Evolutionary conservation across 306 rosid genomes (phyloP).

Genomic region (Pyrus communis): DNA sequence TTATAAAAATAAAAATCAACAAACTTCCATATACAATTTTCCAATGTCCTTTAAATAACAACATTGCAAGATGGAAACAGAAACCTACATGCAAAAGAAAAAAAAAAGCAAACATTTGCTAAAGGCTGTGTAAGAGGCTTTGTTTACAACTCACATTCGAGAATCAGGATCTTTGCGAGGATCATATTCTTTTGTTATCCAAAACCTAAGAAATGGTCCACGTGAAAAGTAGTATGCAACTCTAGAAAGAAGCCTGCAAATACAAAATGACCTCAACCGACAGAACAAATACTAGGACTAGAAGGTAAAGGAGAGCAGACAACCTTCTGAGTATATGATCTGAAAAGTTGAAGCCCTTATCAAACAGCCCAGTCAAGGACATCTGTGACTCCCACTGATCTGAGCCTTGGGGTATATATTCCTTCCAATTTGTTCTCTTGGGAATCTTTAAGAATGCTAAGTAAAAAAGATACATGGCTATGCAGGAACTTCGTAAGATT

Average conservation of each 20-base stretch:
- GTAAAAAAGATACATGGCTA: too few species aligned
- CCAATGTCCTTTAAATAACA: too few species aligned
- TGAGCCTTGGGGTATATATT: slow-evolving; percentile 55
- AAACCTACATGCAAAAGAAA: neutral
- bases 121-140: slow-evolving; percentile 3
- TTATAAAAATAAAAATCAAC: too few species aligned
- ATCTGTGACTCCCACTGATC: slow-evolving; percentile 76
- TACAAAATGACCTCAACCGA: neutral
- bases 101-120: neutral
- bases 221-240: slow-evolving; percentile 88
- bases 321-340: slow-evolving; percentile 69
- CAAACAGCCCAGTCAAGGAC: slow-evolving; percentile 54
- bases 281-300: neutral
- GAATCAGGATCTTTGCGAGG: too few species aligned
- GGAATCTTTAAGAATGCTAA: too few species aligned
- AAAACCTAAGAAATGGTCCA: slow-evolving; percentile 86
- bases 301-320: slow-evolving; percentile 5
- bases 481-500: too few species aligned
- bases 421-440: slow-evolving; percentile 38
- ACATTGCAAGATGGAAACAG: neutral
- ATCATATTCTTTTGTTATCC: slow-evolving; percentile 30
- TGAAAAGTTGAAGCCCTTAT: slow-evolving; percentile 58
- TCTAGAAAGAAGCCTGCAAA: slow-evolving; percentile 84
- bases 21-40: too few species aligned
- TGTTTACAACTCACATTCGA: slow-evolving; percentile 37